Base-by-base conservation (phyloP, 176 grass and related monocot genomes). In the Aegilops umbellulata region DNA sequence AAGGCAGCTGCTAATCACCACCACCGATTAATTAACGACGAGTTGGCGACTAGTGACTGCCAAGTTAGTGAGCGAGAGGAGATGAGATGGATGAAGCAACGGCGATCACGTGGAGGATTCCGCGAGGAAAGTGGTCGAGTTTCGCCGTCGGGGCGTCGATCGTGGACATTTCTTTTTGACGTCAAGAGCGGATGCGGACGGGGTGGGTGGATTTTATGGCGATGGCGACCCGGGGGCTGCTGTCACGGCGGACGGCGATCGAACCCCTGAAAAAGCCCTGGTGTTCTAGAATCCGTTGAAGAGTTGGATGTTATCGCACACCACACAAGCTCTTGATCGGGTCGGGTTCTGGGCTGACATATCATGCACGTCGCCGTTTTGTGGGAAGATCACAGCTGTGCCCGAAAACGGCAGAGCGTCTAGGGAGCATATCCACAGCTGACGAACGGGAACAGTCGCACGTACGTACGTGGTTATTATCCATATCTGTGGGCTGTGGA, bases 51-150 rank as follows among this genome's bases (percentile, higher is more conserved):
- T 26, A 11, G 13, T 10, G 80, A 27, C 84, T 26, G 14, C 30
- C 2, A 12, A 65, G 3, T 19, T 20, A 75, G 57, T 13, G 26
- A 83, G 53, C 0, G 41, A 51, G 58, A 15, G 3, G 41, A 51
- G 58, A 15, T 2, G 29, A 64, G 73, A 60, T 74, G 6, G 72
- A 65, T 65, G 3, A 63, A 62, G n/a, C 22, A 70, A 39, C 58
- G 35, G 44, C 5, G 7, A 69, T 84, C 89, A 84, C 89, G 89
- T 87, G 88, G 64, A 39, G 4, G 69, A 77, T 68, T 81, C 60
- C 36, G 42, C 10, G 13, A 19, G 76, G 3, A 73, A 60, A 60
- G 4, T 10, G n/a, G 66, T 57, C 46, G 80, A 49, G 29, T 75
- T 49, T 46, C 15, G 58, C 4, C 4, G 83, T 62, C 19, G 38